Base-by-base conservation (phyloP, 208 protist genomes). In the Trypanosoma mega region DNA sequence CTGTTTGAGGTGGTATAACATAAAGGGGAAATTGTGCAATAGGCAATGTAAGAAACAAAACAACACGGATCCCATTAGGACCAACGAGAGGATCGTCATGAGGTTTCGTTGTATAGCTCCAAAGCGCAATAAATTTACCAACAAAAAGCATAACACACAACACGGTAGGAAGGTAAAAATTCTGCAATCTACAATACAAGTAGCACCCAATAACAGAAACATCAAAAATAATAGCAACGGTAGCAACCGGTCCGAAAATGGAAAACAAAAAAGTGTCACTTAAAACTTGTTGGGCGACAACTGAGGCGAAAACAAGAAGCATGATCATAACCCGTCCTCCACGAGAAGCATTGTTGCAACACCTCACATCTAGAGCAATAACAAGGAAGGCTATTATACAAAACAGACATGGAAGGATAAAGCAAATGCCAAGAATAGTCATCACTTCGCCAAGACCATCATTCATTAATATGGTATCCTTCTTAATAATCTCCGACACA, bases 401-500 rank as follows among this genome's bases (percentile, higher is more conserved):
- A 21, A 58, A 44, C 3, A 70, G 7, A 48, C 27, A 70, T 14
- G 64, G 64, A 2, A 70, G 2, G 2, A 48, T 54, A 54, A 63
- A 70, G 45, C 47, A 70, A 24, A 70, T 70, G 5, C 64, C 64
- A 37, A 70, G 52, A 16, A 70, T 21, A 23, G 64, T 70, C 49
- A 70, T 59, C 14, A 70, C 55, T 23, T 70, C 64, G 18, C 64
- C 64, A 30, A 70, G 46, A n/a, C 64, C 64, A 37, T 58, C 54
- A 39, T 70, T 70, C 52, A 58, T 63, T 26, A 70, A 41, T 43
- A 47, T 55, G 24, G 18, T 51, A 27, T 70, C 64, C 6, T 70
- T 20, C 24, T 45, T 50, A n/a, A 55, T 16, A 41, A 70, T 63
- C 14, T 70, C 64, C 14, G 50, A 60, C 16, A 70, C n/a, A 24